Evolutionary conservation across 176 grass and related monocot genomes (phyloP).

Genomic region (Cocos nucifera): DNA sequence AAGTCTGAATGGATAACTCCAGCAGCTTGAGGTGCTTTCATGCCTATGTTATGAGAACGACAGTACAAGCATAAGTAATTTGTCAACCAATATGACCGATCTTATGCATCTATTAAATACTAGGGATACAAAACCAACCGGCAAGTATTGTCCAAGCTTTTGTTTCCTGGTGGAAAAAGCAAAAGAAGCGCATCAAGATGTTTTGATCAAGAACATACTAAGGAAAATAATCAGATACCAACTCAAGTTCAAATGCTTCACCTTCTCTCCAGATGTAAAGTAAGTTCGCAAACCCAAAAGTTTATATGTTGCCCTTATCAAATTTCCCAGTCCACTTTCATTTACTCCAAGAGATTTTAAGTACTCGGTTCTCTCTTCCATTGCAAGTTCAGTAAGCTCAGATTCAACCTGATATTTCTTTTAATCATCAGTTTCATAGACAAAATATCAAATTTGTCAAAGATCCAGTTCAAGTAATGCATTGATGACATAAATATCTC

Average conservation of each 20-base stretch:
- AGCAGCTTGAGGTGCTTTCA: constrained; percentile 97
- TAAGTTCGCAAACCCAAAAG: constrained; percentile 89
- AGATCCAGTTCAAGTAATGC: too few species aligned
- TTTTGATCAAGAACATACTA: background rate
- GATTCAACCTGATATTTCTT: constrained; percentile 65
- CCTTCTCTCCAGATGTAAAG: constrained; percentile 94
- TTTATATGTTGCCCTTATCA: constrained; percentile 93
- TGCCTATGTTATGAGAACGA: constrained; percentile 33
- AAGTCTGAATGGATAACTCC: constrained; percentile 99
- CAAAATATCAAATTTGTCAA: too few species aligned
- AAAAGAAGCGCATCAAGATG: constrained; percentile 6
- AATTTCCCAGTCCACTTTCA: constrained; percentile 90
- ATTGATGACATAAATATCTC: too few species aligned
- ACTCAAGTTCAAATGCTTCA: constrained; percentile 30
- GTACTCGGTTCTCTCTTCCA: constrained; percentile 91
- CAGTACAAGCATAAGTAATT: background rate
- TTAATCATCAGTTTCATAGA: too few species aligned
- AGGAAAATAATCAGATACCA: too few species aligned
- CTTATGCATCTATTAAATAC: background rate
- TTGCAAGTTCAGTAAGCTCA: constrained; percentile 76
- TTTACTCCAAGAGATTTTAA: constrained; percentile 75
- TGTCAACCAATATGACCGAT: too few species aligned
- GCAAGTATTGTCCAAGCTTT: constrained; percentile 94
- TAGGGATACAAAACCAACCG: constrained; percentile 39
- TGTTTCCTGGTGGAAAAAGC: constrained; percentile 60